phyloP scores from a whole-genome alignment of 164 flowering plant genomes.

The Umbilicus rupestris region DNA sequence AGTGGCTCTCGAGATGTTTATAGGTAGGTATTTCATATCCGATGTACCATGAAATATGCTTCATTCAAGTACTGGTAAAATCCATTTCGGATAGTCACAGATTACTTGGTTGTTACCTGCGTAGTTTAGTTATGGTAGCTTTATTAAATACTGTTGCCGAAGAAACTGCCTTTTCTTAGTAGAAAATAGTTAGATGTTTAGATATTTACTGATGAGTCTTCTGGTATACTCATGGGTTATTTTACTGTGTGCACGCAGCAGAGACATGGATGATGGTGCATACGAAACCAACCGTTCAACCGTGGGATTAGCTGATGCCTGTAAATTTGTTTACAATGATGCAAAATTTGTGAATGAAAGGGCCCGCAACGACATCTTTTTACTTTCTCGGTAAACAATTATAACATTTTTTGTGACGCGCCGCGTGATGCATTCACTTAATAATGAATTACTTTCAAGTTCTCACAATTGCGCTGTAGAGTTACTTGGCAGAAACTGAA shows the following conservation, averaged over 20 bases:
- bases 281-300: conserved; percentile 26
- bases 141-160: too few relatives aligned
- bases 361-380: conserved; percentile 75
- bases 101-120: neutral
- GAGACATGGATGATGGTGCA: conserved; percentile 29
- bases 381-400: conserved; percentile 74
- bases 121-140: too few relatives aligned
- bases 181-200: neutral
- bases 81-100: neutral
- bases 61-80: too few relatives aligned
- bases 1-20: conserved; percentile 32
- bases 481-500: too few relatives aligned
- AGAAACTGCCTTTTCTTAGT: too few relatives aligned
- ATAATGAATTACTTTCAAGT: neutral
- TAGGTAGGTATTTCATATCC: too few relatives aligned
- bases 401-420: neutral
- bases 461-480: neutral
- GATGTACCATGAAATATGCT: too few relatives aligned
- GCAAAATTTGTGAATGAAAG: conserved; percentile 93
- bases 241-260: conserved; percentile 15
- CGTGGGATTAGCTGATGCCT: conserved; percentile 63
- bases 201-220: neutral
- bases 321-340: conserved; percentile 72
- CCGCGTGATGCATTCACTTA: neutral
- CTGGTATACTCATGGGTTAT: neutral